Base-by-base conservation (phyloP, 2,329 filamentous ascomycete species). In the Knoxdaviesia capensis region DNA sequence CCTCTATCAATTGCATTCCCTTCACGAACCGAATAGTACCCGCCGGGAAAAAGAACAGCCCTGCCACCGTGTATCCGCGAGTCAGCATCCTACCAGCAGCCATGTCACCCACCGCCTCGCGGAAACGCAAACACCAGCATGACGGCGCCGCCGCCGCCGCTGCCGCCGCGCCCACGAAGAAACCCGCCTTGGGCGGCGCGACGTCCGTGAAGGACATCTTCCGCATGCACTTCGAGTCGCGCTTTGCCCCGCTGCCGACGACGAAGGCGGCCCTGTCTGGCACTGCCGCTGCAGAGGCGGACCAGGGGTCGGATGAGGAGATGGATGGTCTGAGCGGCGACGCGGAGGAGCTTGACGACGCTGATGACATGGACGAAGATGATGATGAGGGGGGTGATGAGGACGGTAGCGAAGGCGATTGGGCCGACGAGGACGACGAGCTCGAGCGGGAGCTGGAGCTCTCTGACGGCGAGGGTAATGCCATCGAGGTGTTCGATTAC, bases 181-280 rank as follows among this genome's bases (percentile, higher is more conserved):
- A n/a, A n/a, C n/a, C n/a, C n/a, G n/a, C n/a, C n/a, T n/a, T n/a
- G n/a, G n/a, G n/a, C n/a, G n/a, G n/a, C 1, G 56, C 61, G 36
- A 63, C 71, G 48, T 69, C 77, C 45, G 68, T 80, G 8, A 75
- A 83, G 50, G 83, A 79, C 43, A 70, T 87, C 44, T 83, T 98
- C 53, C 76, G 77, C 44, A 74, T 74, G 50, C 80, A 88, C 55
- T 96, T 96, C 54, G 90, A 94, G 60, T 74, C 83, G 31, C 77
- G 81, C 54, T 96, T 94, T 62, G 73, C 76, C 54, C 85, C 88
- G 6, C 58, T 94, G 35, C 65, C 65, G 48, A 49, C 41, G 42
- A 45, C 31, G 59, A 61, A 8, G 60, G 60, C 20, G 50, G 54
- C 5, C n/a, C n/a, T n/a, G n/a, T n/a, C n/a, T n/a, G n/a, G n/a